Evolutionary conservation across 1,284 basidiomycete genomes (phyloP).

Genomic region (Heliocybe sulcata): DNA sequence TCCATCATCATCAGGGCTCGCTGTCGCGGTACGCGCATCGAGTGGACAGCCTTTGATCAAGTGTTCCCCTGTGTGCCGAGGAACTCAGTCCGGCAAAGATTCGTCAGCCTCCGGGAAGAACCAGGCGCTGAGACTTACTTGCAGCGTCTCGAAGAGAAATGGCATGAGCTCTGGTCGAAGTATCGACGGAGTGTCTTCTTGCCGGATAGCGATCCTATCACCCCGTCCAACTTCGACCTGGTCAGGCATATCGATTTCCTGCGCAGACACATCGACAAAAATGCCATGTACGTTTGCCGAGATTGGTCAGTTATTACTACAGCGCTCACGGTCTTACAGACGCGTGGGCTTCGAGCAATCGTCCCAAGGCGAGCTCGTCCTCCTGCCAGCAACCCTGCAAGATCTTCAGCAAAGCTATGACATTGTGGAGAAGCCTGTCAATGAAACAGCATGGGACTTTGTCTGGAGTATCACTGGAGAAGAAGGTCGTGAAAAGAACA

Average conservation of each 20-base stretch:
- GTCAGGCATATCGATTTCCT: conserved; percentile 74
- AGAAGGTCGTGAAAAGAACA: conserved; percentile 66
- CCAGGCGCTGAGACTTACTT: conserved; percentile 72
- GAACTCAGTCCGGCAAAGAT: conserved; percentile 61
- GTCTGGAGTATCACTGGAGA: conserved; percentile 65
- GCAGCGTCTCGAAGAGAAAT: conserved; percentile 74
- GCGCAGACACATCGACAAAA: conserved; percentile 77
- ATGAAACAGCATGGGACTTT: conserved; percentile 56
- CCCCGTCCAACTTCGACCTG: conserved; percentile 71
- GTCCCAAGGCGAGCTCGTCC: conserved; percentile 22
- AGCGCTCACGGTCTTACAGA: conserved; percentile 22
- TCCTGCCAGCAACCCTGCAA: conserved; percentile 39
- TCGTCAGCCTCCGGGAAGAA: conserved; percentile 37
- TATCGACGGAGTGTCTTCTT: conserved; percentile 62
- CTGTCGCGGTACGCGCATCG: conserved; percentile 55
- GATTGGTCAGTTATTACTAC: conserved; percentile 8
- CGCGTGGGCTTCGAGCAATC: conserved; percentile 50
- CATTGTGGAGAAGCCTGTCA: conserved; percentile 35
- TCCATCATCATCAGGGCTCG: conserved; percentile 78
- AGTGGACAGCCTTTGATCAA: conserved; percentile 68
- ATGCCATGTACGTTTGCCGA: conserved; percentile 56
- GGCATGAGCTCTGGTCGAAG: conserved; percentile 70
- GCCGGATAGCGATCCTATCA: conserved; percentile 64
- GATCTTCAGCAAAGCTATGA: conserved; percentile 40
- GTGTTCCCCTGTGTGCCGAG: conserved; percentile 69